phyloP scores from a whole-genome alignment of 2,329 filamentous ascomycete genomes.

The Penicillium hesseltinei region DNA sequence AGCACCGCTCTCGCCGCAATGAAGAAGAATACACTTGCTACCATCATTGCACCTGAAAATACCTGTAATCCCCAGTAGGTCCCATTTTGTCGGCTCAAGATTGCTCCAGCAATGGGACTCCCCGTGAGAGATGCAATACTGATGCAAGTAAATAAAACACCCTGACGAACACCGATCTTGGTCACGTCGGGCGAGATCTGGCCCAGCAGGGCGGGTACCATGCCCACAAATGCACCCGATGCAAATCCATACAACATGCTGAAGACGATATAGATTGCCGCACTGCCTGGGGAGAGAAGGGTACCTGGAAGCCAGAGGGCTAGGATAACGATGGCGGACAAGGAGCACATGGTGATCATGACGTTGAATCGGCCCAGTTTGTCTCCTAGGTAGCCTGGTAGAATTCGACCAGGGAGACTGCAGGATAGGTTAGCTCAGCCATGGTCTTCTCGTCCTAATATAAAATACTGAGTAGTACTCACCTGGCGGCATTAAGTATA shows the following conservation, averaged over 20 bases:
- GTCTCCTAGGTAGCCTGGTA: constrained; percentile 56
- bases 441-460: not conserved
- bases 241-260: constrained; percentile 65
- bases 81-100: constrained; percentile 50
- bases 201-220: constrained; percentile 63
- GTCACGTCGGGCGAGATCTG: constrained; percentile 64
- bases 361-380: constrained; percentile 31
- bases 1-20: constrained; percentile 21
- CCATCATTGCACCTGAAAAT: constrained; percentile 58
- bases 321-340: constrained; percentile 27
- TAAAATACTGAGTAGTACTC: not conserved
- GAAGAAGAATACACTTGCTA: constrained; percentile 43
- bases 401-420: constrained; percentile 55
- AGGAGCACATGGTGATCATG: constrained; percentile 8
- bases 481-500: constrained; percentile 33
- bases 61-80: constrained; percentile 61
- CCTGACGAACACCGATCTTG: constrained; percentile 65
- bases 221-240: constrained; percentile 62
- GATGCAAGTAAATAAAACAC: constrained; percentile 60
- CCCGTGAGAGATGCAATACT: constrained; percentile 64
- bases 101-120: constrained; percentile 65
- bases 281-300: constrained; percentile 45
- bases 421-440: constrained; percentile 43
- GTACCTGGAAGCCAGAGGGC: constrained; percentile 16
- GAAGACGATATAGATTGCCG: constrained; percentile 61